Base-by-base conservation (phyloP, 2,329 filamentous ascomycete species). In the Dactylellina parvicollis region DNA sequence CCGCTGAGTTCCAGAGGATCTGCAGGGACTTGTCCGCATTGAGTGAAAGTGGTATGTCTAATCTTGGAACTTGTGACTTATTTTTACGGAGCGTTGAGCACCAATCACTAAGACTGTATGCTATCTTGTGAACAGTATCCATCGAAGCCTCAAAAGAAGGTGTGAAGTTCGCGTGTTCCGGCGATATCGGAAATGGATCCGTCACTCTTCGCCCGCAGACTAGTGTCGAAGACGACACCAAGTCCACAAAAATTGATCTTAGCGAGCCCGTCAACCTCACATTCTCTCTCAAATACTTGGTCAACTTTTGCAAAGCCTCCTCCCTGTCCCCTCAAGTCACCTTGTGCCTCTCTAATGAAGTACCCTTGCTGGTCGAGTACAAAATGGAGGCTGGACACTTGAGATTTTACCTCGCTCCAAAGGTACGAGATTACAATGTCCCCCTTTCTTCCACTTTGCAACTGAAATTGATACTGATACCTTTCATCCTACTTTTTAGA, bases 271-370 rank as follows among this genome's bases (percentile, higher is more conserved):
- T 99, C 74, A 86, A 91, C 34, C 87, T 99, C 75, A 98, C 94
- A 54, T 99, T 99, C 85, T 98, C 95, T 32, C 90, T 99, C 79
- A 99, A 99, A 85, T 99, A 99, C 84, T 89, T 99, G 2, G 92
- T 96, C 86, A 98, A 98, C 87, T 99, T 99, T 85, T 98, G 95
- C 90, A 99, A 99, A 85, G 96, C 96, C 32, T 90, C 92, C 75
- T 89, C 88, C 59, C 85, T 99, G 74, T 94, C 93, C 38, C 84
- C 82, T 77, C 86, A 87, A 77, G 96, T 99, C 82, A 95, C 91
- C 84, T 89, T 99, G 78, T 96, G 91, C 83, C 86, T 99, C 77
- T 98, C 94, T 59, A 93, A 92, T 82, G 95, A 99, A 83, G 94
- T 99, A 56, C 95, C 95, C 26, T 88, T 99, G 77, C 85, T 98